Evolutionary conservation across 2,329 filamentous ascomycete genomes (phyloP), one percentile per base, ranked within the genome.

Genomic region (Allantophomopsis cytisporea): DNA sequence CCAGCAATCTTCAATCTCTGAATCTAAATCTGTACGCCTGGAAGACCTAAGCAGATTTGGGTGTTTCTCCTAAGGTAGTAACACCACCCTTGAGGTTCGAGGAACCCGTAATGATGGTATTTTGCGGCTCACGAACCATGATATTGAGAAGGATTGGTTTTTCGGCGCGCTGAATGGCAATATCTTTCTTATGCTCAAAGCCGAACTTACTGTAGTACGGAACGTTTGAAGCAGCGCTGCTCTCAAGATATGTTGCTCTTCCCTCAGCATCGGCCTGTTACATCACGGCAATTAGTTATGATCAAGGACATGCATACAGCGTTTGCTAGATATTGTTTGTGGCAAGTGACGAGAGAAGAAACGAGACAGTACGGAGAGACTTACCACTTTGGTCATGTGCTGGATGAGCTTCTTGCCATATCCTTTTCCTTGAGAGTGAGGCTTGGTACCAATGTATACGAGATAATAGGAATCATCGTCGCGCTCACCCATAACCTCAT

Each of bases 371-470:
- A 31, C 36, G 14, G 13, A 14, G 20, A 37, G 31, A 61, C 64
- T 45, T 59, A 79, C 77, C 64, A 68, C 67, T 35, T 59, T 61
- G 39, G 79, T 76, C 60, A 86, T 78, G 54, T 83, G 67, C 55
- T 77, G 68, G 46, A 91, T 74, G 45, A 88, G 66, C 60, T 75
- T 79, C 48, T 69, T 69, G 13, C 76, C 82, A 57, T 84, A 84
- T 10, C 85, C 84, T 49, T 78, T 78, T 36, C 83, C 75, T 44
- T 80, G 73, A 4, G 78, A 75, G 44, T 66, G 68, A 28, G 80
- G 76, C 57, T 78, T 81, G 38, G 82, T 87, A 45, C 84, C 85
- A 44, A 93, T 67, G 59, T 89, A 91, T 36, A 87, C 82, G 40
- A 93, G 75, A 57, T 91, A 91, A 69, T 83, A 91, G 54, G 73